phyloP scores from a whole-genome alignment of 1,139 yeast genomes.

The Candida sojae region DNA sequence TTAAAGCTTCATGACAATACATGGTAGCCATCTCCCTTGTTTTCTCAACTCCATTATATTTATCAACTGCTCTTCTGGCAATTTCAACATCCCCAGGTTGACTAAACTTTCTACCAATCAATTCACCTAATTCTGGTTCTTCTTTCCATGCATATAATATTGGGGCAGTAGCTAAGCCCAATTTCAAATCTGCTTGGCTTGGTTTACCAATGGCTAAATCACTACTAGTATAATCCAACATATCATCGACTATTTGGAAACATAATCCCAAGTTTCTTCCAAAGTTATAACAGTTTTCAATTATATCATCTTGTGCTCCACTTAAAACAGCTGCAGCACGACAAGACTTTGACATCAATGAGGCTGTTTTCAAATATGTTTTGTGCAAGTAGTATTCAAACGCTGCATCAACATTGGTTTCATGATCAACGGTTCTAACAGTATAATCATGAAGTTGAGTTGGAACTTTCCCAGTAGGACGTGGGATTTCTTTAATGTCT shows the following conservation, averaged over 20 bases:
- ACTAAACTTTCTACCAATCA: constrained; percentile 81
- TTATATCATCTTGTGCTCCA: constrained; percentile 71
- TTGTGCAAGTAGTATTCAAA: constrained; percentile 94
- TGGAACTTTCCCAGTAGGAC: constrained; percentile 66
- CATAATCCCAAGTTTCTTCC: constrained; percentile 94
- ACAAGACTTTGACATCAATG: constrained; percentile 92
- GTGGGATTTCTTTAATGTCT: constrained; percentile 53
- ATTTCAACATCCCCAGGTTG: constrained; percentile 80
- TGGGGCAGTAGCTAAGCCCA: constrained; percentile 97
- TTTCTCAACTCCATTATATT: constrained; percentile 72
- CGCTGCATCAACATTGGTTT: constrained; percentile 77
- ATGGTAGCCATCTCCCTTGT: constrained; percentile 77
- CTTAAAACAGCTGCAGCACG: constrained; percentile 92
- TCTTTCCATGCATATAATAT: constrained; percentile 92
- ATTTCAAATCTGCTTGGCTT: constrained; percentile 88
- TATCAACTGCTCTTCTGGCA: constrained; percentile 73
- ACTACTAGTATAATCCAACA: constrained; percentile 89
- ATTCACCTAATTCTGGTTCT: constrained; percentile 78
- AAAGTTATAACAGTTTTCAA: constrained; percentile 85
- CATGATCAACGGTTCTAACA: constrained; percentile 57
- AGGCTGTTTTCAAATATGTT: constrained; percentile 92
- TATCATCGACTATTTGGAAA: constrained; percentile 94
- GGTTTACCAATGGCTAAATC: constrained; percentile 89
- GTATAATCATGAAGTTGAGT: constrained; percentile 61
- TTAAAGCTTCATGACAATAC: constrained; percentile 75